Evolutionary conservation across 2,329 filamentous ascomycete species (phyloP), one percentile per base, ranked within the genome.

Genomic region (Orbilia blumenaviensis): DNA sequence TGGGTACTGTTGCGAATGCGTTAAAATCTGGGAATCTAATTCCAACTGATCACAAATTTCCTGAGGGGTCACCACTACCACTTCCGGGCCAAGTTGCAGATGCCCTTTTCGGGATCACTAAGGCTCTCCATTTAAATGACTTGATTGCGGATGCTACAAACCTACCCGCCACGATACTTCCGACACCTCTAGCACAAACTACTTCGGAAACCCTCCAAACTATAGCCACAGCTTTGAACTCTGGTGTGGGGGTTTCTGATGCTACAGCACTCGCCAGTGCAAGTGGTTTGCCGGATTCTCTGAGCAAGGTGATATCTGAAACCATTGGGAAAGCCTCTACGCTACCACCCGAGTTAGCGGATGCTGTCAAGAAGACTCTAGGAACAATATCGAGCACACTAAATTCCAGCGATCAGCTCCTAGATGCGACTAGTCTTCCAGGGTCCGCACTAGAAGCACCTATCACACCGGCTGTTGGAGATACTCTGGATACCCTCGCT

Each of bases 191-290:
- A 14, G 72, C 72, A 3, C 38, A 69, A 29, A 60, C 32, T 1
- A 64, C 69, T 16, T 68, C 72, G 2, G 58, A 76, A 16, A 68
- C 71, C 12, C 64, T 76, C 2, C 46, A 68, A 21, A 64, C 71
- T 36, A 69, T 76, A 3, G 61, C 48, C 10, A 27, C 58, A 8
- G 72, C 64, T 2, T 32, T 76, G n/a, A 27, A 8, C 12, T 56
- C 46, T 8, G 72, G 58, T 18, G 10, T 34, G 5, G 23, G 36
- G 10, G 8, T 23, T 4, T 5, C 32, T 3, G 72, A 68, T 18
- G 41, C 48, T 25, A 54, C 64, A 42, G 25, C 48, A 9, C 18
- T 76, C 3, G 21, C 63, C 21, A 16, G n/a, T 5, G 64, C 72
- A 1, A 64, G 56, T 18, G 72, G 72, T 34, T 27, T 76, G 12